Percentiles rank a stretch among this genome's conserved stretches.
These are phyloP conservation scores for Aphanomyces invadans DNA, from an alignment of 352 stramenopile genomes.

Conservation along the genomic window DNA sequence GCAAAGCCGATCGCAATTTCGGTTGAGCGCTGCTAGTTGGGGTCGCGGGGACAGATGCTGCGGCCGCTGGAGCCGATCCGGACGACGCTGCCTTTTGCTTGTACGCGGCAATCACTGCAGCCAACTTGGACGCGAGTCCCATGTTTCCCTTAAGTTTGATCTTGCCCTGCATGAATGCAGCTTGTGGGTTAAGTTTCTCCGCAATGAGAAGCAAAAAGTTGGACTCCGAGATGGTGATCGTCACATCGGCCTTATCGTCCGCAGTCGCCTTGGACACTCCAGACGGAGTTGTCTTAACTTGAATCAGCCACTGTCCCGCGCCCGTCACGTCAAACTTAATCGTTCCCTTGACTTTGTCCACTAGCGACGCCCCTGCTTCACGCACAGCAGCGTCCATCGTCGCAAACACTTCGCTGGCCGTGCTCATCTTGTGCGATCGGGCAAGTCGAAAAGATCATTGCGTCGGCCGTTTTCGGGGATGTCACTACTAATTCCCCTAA, in stretches of 20 bases:
- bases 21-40: constrained; percentile 8
- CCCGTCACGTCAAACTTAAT: constrained; percentile 76
- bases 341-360: constrained; percentile 63
- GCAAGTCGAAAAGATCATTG: not conserved
- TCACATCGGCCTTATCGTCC: constrained; percentile 63
- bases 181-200: constrained; percentile 87
- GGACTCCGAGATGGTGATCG: constrained; percentile 62
- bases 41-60: constrained; percentile 18
- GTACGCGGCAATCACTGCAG: constrained; percentile 78
- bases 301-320: constrained; percentile 61
- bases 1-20: constrained; percentile 49
- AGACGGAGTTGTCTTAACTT: constrained; percentile 69
- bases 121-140: constrained; percentile 91
- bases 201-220: constrained; percentile 74
- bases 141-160: constrained; percentile 95
- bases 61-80: not conserved
- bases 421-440: not conserved
- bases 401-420: constrained; percentile 54
- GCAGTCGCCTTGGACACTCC: constrained; percentile 41
- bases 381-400: constrained; percentile 60
- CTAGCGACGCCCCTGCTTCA: constrained; percentile 57
- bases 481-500: constrained; percentile 1
- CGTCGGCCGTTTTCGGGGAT: not conserved
- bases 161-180: constrained; percentile 90
- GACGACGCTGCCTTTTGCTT: not conserved